Evolutionary conservation across 441 rosid species (phyloP).

Genomic region (Gossypium trilobum): DNA sequence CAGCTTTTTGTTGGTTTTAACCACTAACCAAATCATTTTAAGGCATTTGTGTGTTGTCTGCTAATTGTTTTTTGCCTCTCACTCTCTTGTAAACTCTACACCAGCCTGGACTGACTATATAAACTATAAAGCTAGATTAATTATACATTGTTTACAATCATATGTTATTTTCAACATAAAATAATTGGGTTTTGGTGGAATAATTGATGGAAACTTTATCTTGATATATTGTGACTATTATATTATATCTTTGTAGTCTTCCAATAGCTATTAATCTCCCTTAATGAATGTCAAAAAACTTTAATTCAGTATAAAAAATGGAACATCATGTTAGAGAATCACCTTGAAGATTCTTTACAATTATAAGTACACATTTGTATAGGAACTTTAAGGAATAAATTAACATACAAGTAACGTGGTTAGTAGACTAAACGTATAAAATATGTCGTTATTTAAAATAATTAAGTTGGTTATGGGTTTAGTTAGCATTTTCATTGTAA

Average conservation of each 20-base stretch:
- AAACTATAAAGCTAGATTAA: background rate
- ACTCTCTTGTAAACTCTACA: constrained; percentile 1
- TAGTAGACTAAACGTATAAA: background rate
- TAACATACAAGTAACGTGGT: background rate
- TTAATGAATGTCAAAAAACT: background rate
- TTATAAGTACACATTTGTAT: background rate
- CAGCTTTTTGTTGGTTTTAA: constrained; percentile 26
- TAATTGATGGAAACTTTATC: constrained; percentile 1
- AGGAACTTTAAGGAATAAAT: background rate
- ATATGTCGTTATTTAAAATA: background rate
- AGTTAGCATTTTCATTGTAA: background rate
- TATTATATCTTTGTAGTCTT: too few species aligned
- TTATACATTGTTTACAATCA: background rate
- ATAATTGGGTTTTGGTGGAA: constrained; percentile 5
- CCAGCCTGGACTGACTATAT: constrained; percentile 16
- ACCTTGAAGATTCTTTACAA: background rate
- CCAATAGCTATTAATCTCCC: background rate
- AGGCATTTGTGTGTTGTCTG: constrained; percentile 11
- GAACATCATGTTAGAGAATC: background rate
- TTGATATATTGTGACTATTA: background rate
- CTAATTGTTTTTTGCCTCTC: background rate
- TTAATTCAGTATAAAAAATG: background rate
- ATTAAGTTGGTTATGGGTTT: background rate
- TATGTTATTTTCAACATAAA: background rate
- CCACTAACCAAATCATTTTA: constrained; percentile 25